A percentile compares a stretch with the other conserved stretches of the same genome.
phyloP scores from a whole-genome alignment of 2,329 filamentous ascomycete species.

The Calonectria hawksworthii region DNA sequence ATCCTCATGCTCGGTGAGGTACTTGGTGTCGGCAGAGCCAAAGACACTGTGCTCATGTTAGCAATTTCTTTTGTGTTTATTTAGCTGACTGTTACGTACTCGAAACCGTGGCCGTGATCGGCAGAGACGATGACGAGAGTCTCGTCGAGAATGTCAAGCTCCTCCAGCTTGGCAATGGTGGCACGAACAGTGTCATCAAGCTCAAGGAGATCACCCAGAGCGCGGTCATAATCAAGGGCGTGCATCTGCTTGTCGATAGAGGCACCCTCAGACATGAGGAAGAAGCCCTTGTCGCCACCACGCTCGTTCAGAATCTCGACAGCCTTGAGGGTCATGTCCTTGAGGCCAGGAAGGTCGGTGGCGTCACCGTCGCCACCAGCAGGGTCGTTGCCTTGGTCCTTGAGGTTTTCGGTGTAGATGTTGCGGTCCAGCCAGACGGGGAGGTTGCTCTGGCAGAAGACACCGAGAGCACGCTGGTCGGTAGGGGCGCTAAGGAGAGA shows the following conservation, averaged over 20 bases:
- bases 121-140: conserved; percentile 86
- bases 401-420: conserved; percentile 80
- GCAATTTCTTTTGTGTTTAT: not conserved
- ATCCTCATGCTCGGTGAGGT: conserved; percentile 74
- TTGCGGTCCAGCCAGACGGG: conserved; percentile 91
- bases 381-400: conserved; percentile 76
- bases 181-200: conserved; percentile 86
- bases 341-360: conserved; percentile 83
- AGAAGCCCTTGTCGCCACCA: conserved; percentile 80
- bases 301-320: conserved; percentile 81
- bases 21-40: conserved; percentile 84
- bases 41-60: conserved; percentile 68
- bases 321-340: conserved; percentile 91
- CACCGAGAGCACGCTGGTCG: conserved; percentile 77
- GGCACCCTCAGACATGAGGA: conserved; percentile 89
- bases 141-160: conserved; percentile 76
- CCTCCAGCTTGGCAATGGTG: conserved; percentile 78
- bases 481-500: conserved; percentile 71
- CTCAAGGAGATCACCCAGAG: conserved; percentile 87
- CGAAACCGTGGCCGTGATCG: conserved; percentile 93
- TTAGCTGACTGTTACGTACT: conserved; percentile 54
- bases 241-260: conserved; percentile 95
- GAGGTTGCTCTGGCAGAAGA: conserved; percentile 82
- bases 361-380: conserved; percentile 74
- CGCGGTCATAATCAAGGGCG: conserved; percentile 85